Evolutionary conservation across 2,329 filamentous ascomycete genomes (phyloP), one percentile per base, ranked within the genome.

Genomic region (Penicillium sp.): DNA sequence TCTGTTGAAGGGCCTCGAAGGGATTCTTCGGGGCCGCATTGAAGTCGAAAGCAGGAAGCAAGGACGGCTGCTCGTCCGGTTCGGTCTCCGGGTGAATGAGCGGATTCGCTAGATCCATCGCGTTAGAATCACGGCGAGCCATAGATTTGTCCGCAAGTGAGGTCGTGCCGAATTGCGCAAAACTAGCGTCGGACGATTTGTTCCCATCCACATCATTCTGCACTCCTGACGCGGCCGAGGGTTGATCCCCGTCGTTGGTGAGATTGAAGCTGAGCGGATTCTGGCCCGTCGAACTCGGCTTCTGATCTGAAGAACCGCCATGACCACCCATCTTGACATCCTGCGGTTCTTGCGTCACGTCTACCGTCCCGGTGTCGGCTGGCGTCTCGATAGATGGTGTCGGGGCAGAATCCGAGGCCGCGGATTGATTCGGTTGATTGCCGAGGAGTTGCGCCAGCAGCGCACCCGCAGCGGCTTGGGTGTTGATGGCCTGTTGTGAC

Each of bases 391-490:
- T 34, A 26, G 47, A 46, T 48, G 50, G 50, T 28, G 57, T 55
- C 38, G 59, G 50, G 29, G 51, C 49, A 40, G 55, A 54, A 39
- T 52, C 54, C 33, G 57, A 53, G 32, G 58, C 46, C 46, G 57
- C 51, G 33, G 59, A 47, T 50, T 66, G 65, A 49, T 65, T 67
- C 33, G 59, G 47, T 50, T 66, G 65, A 49, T 65, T 67, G 37
- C 68, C 66, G 45, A 72, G 63, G 7, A 72, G 59, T 56, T 72
- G 69, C 33, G 70, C 69, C 39, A 72, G 60, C 12, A 72, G 63
- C 38, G 69, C 66, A 26, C 66, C 69, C 47, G 70, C 69, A 38
- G 69, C 69, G 37, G 61, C 67, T 51, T 72, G 69, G 36, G 68
- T 68, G 43, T 67, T 64, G 47, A 61, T 48, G 46, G 69, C 60